Conservation (phyloP, 2,329 filamentous ascomycete species). For the Aspergillus transmontanensis region DNA sequence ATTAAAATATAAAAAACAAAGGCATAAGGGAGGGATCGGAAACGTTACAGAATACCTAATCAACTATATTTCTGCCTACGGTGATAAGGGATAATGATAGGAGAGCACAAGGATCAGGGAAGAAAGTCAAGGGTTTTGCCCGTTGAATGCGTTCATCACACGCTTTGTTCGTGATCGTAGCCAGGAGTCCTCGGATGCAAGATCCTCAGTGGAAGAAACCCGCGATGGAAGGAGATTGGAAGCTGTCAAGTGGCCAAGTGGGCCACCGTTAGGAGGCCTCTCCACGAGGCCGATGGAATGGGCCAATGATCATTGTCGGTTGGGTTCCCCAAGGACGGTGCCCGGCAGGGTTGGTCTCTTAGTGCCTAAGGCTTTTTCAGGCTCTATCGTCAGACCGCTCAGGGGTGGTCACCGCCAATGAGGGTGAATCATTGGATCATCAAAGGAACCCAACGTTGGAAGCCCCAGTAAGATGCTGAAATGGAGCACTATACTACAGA, state of each 20-base stretch:
- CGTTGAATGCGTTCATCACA: conserved; percentile 9
- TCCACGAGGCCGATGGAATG: conserved; percentile 18
- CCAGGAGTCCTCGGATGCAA: conserved; percentile 28
- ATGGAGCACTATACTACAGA: neutral
- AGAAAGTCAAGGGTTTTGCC: neutral
- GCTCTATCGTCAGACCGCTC: neutral
- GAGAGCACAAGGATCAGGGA: neutral
- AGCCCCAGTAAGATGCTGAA: neutral
- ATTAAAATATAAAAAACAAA: neutral
- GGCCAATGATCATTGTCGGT: conserved; percentile 16
- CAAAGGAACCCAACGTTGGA: neutral
- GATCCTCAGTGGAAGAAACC: conserved; percentile 23
- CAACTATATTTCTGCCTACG: neutral
- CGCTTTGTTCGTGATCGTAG: conserved; percentile 23
- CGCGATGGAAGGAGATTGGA: conserved; percentile 23
- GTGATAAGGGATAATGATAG: neutral
- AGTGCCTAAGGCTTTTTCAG: conserved; percentile 4
- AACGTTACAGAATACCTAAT: neutral
- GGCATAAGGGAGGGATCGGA: neutral
- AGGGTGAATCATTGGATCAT: neutral
- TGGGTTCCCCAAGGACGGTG: conserved; percentile 6
- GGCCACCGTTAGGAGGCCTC: conserved; percentile 20
- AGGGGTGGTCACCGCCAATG: conserved; percentile 4
- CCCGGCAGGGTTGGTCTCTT: neutral
- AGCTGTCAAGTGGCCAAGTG: conserved; percentile 26